phyloP scores from a whole-genome alignment of 805 yeast species.

The Barnettozyma californica region DNA sequence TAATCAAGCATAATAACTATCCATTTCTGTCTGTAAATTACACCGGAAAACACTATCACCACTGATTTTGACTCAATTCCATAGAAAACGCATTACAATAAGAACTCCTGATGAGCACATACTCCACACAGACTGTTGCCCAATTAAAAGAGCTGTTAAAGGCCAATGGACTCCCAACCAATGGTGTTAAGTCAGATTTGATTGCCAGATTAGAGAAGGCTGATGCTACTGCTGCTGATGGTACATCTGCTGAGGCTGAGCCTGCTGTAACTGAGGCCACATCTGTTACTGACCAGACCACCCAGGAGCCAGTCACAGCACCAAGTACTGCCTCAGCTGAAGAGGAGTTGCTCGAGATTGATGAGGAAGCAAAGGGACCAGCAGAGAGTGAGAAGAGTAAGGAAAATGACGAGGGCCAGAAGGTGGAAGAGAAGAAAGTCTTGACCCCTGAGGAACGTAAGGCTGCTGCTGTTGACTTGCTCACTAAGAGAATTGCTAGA shows the following conservation, averaged over 20 bases:
- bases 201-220: constrained; percentile 57
- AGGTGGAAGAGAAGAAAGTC: constrained; percentile 26
- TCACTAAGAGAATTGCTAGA: constrained; percentile 63
- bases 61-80: background rate
- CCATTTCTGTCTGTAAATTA: background rate
- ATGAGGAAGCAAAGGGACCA: constrained; percentile 1
- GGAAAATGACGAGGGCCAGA: constrained; percentile 5
- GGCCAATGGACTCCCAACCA: constrained; percentile 55
- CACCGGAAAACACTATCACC: background rate
- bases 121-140: constrained; percentile 67
- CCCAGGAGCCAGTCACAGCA: background rate
- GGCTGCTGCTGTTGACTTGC: constrained; percentile 57
- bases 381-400: background rate
- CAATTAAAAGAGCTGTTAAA: constrained; percentile 79
- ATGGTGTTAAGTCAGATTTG: constrained; percentile 80
- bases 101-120: constrained; percentile 18
- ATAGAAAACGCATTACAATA: background rate
- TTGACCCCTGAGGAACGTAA: constrained; percentile 67
- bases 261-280: constrained; percentile 1
- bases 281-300: background rate
- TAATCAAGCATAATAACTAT: background rate
- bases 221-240: constrained; percentile 28
- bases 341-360: constrained; percentile 8
- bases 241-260: background rate
- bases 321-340: constrained; percentile 2